Evolutionary conservation across 495 filamentous ascomycete genomes (phyloP).

Genomic region (Xanthoparmelia taractica): DNA sequence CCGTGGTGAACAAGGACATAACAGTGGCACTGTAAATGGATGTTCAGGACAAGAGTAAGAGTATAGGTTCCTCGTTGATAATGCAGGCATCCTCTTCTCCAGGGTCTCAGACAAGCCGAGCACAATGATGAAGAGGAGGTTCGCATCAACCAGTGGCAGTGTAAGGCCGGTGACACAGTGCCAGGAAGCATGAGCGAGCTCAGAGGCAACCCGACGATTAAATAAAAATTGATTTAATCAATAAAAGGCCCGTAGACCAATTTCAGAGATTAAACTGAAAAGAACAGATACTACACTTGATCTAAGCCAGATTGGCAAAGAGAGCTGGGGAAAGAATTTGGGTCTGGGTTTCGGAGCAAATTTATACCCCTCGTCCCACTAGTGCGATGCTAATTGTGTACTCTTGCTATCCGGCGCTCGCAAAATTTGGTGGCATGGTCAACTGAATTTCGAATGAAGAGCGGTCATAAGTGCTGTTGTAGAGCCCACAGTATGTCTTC

Average conservation of each 20-base stretch:
- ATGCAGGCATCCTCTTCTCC: constrained; percentile 47
- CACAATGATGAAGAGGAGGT: constrained; percentile 50
- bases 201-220: constrained; percentile 54
- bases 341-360: neutral
- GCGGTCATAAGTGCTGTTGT: neutral
- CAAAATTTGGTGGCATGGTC: too few species aligned
- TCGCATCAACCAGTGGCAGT: constrained; percentile 82
- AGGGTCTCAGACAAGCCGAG: constrained; percentile 49
- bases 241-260: constrained; percentile 60
- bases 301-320: constrained; percentile 74
- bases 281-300: constrained; percentile 99
- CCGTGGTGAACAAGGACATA: neutral
- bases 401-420: constrained; percentile 9
- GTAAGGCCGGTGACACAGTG: constrained; percentile 85
- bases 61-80: too few species aligned
- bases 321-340: constrained; percentile 29
- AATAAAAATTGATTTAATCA: constrained; percentile 85
- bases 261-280: constrained; percentile 90
- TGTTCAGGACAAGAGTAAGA: too few species aligned
- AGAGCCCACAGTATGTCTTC: constrained; percentile 9
- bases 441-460: neutral
- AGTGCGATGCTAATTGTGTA: constrained; percentile 3
- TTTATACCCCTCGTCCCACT: neutral
- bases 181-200: constrained; percentile 67
- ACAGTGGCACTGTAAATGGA: neutral